Percentiles rank a stretch among this genome's conserved stretches.
phyloP scores from a whole-genome alignment of 2,329 filamentous ascomycete genomes.

The Cytospora schulzeri region DNA sequence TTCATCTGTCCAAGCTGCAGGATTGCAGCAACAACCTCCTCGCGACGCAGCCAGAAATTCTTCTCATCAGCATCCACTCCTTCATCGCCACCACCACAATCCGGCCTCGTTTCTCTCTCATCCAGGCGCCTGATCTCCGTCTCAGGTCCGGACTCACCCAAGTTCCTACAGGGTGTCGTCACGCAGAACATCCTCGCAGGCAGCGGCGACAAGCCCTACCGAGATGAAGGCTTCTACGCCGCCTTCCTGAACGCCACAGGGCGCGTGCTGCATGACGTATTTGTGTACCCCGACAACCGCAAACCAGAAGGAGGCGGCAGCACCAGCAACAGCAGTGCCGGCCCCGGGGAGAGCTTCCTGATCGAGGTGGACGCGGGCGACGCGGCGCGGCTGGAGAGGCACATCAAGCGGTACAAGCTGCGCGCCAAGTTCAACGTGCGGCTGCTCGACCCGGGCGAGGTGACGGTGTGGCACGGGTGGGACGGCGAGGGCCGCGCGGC shows the following conservation, averaged over 20 bases:
- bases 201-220: slow-evolving; percentile 31
- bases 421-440: slow-evolving; percentile 75
- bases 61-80: slow-evolving; percentile 25
- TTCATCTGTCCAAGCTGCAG: slow-evolving; percentile 25
- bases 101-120: slow-evolving; percentile 60
- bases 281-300: slow-evolving; percentile 71
- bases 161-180: slow-evolving; percentile 86
- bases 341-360: slow-evolving; percentile 59
- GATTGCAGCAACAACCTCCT: slow-evolving; percentile 4
- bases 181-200: slow-evolving; percentile 68
- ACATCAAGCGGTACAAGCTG: slow-evolving; percentile 84
- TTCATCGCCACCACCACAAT: slow-evolving; percentile 45
- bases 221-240: slow-evolving; percentile 66
- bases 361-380: slow-evolving; percentile 80
- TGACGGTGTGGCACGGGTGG: slow-evolving; percentile 76
- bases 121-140: slow-evolving; percentile 79
- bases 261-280: slow-evolving; percentile 84
- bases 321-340: slow-evolving; percentile 29
- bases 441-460: slow-evolving; percentile 65
- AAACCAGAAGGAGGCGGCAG: no score
- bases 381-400: slow-evolving; percentile 63
- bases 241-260: slow-evolving; percentile 87
- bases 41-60: background rate
- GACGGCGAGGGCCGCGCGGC: slow-evolving; percentile 39
- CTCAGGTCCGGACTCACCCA: slow-evolving; percentile 75